Evolutionary conservation across 2,329 filamentous ascomycete genomes (phyloP).

Genomic region (Penicillium polonicum): DNA sequence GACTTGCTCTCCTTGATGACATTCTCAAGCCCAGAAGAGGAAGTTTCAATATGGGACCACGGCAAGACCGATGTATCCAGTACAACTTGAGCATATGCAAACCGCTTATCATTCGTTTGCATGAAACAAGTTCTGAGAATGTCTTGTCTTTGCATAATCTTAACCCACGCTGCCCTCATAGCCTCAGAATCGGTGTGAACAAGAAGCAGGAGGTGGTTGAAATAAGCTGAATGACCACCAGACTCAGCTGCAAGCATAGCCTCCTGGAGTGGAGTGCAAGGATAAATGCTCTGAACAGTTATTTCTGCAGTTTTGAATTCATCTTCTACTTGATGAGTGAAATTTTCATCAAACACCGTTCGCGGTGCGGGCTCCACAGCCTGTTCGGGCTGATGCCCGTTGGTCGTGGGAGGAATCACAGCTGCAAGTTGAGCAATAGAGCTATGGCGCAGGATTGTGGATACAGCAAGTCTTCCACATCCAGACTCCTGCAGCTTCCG

Average conservation of each 20-base stretch:
- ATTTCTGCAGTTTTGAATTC: slow-evolving; percentile 35
- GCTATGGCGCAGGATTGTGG: slow-evolving; percentile 65
- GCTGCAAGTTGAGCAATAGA: slow-evolving; percentile 62
- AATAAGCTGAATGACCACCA: slow-evolving; percentile 58
- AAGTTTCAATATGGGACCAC: slow-evolving; percentile 50
- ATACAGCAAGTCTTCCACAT: slow-evolving; percentile 59
- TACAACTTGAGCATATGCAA: slow-evolving; percentile 72
- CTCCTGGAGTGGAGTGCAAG: slow-evolving; percentile 85
- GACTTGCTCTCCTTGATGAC: slow-evolving; percentile 48
- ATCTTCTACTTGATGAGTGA: slow-evolving; percentile 33
- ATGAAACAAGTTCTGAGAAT: slow-evolving; percentile 78
- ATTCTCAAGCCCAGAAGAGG: slow-evolving; percentile 32
- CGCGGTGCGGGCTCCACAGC: not conserved
- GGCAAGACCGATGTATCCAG: slow-evolving; percentile 50
- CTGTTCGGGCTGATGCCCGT: slow-evolving; percentile 1
- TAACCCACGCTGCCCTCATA: slow-evolving; percentile 62
- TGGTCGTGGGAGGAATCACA: slow-evolving; percentile 17
- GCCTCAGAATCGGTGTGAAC: slow-evolving; percentile 52
- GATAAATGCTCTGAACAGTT: slow-evolving; percentile 59
- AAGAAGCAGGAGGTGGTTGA: slow-evolving; percentile 68
- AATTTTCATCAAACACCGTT: slow-evolving; percentile 23
- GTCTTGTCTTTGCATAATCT: slow-evolving; percentile 64
- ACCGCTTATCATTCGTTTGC: slow-evolving; percentile 58
- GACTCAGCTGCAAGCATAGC: slow-evolving; percentile 70
- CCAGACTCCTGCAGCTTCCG: slow-evolving; percentile 53